Base-by-base conservation (phyloP, 768 basidiomycete species). In the Lactifluus echinatus region DNA sequence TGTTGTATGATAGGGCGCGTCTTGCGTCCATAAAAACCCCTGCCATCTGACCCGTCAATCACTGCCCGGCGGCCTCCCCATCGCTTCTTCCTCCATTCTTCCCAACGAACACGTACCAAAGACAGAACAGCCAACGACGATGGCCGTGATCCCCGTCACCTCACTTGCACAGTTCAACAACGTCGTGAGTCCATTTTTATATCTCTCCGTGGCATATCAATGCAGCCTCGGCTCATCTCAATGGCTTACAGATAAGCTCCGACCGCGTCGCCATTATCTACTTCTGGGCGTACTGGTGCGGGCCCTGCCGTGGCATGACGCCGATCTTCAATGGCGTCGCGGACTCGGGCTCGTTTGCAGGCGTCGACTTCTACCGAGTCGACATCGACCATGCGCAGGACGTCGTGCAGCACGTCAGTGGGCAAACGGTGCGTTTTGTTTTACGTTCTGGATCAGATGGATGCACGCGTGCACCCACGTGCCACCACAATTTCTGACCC, bases 251-350 rank as follows among this genome's bases (percentile, higher is more conserved):
- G 57, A 50, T 44, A 19, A 50, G 44, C 29, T 3, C 19, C 0
- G 52, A 54, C 23, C 57, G 57, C 12, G 57, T 54, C 10, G 23
- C 57, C 2, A 10, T 59, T 21, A 50, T 59, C 19, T 59, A 59
- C 17, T 59, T 59, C 26, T 59, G 57, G 57, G 57, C 57, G 47
- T 59, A 59, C 34, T 59, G 57, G 57, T 59, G 57, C 3, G 57
- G 57, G 4, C 57, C 57, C 12, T 59, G 57, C 40, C 57, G 57
- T 21, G 57, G 57, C 8, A 39, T 54, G 52, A 54, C 57, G 28
- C 52, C 31, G 19, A 59, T 59, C 46, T 59, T 59, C 57, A 44
- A 59, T 11, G 47, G 47, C 52, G 31, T 44, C 8, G 57, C 57
- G 34, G 31, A 54, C 47, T 54, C 57, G 10, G 57, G 52, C 26